Percentiles rank a stretch among this genome's conserved stretches.
phyloP scores from a whole-genome alignment of 257 asterid genomes.

The Paulownia fortunei region DNA sequence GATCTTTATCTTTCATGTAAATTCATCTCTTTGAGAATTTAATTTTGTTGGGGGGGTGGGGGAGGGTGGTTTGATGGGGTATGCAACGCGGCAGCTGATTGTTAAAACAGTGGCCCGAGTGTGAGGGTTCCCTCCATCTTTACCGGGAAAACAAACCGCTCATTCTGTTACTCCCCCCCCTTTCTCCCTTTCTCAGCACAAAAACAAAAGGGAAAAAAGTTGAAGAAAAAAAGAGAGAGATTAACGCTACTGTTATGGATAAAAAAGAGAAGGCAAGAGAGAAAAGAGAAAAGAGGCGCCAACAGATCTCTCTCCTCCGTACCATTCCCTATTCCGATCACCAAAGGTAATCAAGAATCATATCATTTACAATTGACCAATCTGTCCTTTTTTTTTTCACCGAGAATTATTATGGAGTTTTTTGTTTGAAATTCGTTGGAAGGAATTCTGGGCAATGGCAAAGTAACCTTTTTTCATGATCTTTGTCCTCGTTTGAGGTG shows the following conservation, averaged over 20 bases:
- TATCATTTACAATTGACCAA: neutral
- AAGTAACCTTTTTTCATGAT: neutral
- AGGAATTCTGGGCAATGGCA: neutral
- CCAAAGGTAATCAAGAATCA: slow-evolving; percentile 56
- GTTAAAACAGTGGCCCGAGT: slow-evolving; percentile 31
- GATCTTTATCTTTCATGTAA: no score
- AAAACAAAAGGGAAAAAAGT: neutral
- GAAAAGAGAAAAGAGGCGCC: slow-evolving; percentile 89
- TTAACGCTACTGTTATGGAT: slow-evolving; percentile 46
- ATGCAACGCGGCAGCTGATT: slow-evolving; percentile 31
- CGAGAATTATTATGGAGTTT: neutral
- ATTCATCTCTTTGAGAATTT: no score
- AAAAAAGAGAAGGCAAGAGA: slow-evolving; percentile 80
- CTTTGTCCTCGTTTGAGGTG: neutral
- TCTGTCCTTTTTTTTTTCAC: neutral
- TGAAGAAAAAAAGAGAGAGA: neutral
- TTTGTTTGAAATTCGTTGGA: neutral
- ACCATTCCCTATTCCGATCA: slow-evolving; percentile 95
- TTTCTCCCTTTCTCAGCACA: neutral
- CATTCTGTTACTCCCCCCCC: neutral
- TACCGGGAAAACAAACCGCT: slow-evolving; percentile 37
- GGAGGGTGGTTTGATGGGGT: no score
- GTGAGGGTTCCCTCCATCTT: slow-evolving; percentile 38
- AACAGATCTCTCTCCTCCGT: slow-evolving; percentile 91
- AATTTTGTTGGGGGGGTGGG: no score